phyloP scores from a whole-genome alignment of 805 yeast species.

The Myxozyma sirexii region DNA sequence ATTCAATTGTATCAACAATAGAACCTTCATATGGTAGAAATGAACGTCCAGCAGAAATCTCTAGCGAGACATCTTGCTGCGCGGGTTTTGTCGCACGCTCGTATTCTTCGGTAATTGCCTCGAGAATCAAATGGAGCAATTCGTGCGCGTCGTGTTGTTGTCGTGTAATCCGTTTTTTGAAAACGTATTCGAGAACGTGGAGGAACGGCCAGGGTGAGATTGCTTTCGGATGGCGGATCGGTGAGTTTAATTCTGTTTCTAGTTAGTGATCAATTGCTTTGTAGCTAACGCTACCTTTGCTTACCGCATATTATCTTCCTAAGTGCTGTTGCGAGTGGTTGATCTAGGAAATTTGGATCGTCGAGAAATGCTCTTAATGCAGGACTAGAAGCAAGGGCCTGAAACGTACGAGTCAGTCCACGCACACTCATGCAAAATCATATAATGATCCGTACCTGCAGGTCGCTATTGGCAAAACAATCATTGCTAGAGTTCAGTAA shows the following conservation, averaged over 20 bases:
- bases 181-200: constrained; percentile 69
- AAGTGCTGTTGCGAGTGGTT: constrained; percentile 28
- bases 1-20: constrained; percentile 65
- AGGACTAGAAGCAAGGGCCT: constrained; percentile 31
- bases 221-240: constrained; percentile 55
- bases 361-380: constrained; percentile 20
- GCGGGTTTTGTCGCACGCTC: constrained; percentile 34
- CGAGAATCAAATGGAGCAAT: constrained; percentile 75
- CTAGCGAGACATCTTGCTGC: constrained; percentile 23
- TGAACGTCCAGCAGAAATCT: constrained; percentile 7
- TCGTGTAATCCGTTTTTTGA: constrained; percentile 71
- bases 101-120: constrained; percentile 72
- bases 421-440: not conserved
- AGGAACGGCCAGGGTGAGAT: constrained; percentile 80
- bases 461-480: constrained; percentile 87
- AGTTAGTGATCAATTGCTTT: not conserved
- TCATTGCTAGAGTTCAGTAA: constrained; percentile 79
- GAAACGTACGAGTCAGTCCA: not conserved
- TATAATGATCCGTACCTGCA: constrained; percentile 55
- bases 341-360: constrained; percentile 18
- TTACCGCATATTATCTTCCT: constrained; percentile 27
- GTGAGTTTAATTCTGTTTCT: constrained; percentile 57
- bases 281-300: not conserved
- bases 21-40: constrained; percentile 73
- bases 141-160: constrained; percentile 97